Evolutionary conservation across 2,329 filamentous ascomycete genomes (phyloP).

Genomic region (Phyllosticta citriasiana): DNA sequence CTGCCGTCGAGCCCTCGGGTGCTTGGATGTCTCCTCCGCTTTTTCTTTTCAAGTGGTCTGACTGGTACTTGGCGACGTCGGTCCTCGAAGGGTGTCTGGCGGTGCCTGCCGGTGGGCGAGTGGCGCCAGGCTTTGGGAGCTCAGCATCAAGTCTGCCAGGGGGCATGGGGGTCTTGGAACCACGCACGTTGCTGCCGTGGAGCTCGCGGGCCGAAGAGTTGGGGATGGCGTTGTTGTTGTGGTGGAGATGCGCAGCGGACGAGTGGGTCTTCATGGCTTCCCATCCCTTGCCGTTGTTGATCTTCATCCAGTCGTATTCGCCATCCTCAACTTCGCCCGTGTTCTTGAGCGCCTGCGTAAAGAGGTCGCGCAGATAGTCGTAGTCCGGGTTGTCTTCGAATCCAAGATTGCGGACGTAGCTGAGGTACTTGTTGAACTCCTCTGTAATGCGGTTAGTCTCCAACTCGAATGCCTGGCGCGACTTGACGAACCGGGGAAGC

Average conservation of each 20-base stretch:
- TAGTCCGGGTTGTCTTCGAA: slow-evolving; percentile 99
- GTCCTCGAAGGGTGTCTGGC: slow-evolving; percentile 8
- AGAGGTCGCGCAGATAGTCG: slow-evolving; percentile 91
- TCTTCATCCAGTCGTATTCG: slow-evolving; percentile 99
- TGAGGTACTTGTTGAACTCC: slow-evolving; percentile 96
- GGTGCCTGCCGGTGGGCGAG: slow-evolving; percentile 32
- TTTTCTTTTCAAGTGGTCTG: slow-evolving; percentile 48
- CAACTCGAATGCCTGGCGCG: not conserved
- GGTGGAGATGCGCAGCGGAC: slow-evolving; percentile 66
- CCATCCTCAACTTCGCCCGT: slow-evolving; percentile 92
- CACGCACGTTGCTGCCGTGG: slow-evolving; percentile 60
- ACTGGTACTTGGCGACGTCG: slow-evolving; percentile 21
- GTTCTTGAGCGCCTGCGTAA: slow-evolving; percentile 92
- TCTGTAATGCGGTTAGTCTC: slow-evolving; percentile 41
- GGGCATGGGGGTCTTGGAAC: slow-evolving; percentile 41
- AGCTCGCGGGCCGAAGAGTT: slow-evolving; percentile 79
- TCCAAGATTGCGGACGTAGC: slow-evolving; percentile 92
- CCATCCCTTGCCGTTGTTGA: slow-evolving; percentile 88
- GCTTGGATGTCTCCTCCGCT: slow-evolving; percentile 72
- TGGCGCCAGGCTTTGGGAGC: slow-evolving; percentile 51
- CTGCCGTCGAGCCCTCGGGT: slow-evolving; percentile 82
- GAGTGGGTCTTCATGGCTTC: slow-evolving; percentile 65
- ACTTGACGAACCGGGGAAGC: slow-evolving; percentile 58
- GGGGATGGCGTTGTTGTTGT: slow-evolving; percentile 67
- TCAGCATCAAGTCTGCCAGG: slow-evolving; percentile 35